Base-by-base conservation (phyloP, 306 rosid species). In the Potentilla sterilis region DNA sequence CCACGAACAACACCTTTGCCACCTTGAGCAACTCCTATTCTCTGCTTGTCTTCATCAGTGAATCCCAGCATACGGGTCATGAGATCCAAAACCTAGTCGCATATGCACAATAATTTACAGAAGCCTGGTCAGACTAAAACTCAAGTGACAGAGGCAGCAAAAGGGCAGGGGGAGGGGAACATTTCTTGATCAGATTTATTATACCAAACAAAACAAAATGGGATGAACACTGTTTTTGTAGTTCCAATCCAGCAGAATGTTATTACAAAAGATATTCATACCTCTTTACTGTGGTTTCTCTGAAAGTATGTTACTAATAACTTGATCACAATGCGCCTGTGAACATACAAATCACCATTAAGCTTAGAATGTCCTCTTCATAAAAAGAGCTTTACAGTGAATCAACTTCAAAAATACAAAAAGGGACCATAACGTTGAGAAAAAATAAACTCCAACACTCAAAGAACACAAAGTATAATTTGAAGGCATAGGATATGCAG, bases 11-110 rank as follows among this genome's bases (percentile, higher is more conserved):
- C 98, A 76, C 98, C 97, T 87, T 89, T 92, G 79, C 97, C 93
- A 80, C 90, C 92, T 71, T 86, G 96, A 80, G 98, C 96, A 65
- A 79, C 83, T 28, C 98, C 98, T 75, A 95, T 92, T 83, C 97
- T 90, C 85, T 86, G 91, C 77, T 95, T 95, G 77, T 95, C 98
- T 74, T 95, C 98, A 5, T 89, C 86, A 75, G 93, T 85, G 86
- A 95, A 95, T 62, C 98, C 98, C 49, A 95, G 90, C 98, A 95
- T 89, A 71, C 97, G 96, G 77, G 89, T 97, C 98, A 95, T 92
- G 68, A 95, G 90, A 81, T 92, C 98, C 87, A 95, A 86, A 77
- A 95, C 98, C 98, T 95, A 77, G 61, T 11, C 46, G 4, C 84
- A 57, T 28, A 34, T 34, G 72, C 42, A 72, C 43, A 14, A 77